phyloP scores from a whole-genome alignment of 192 early-diverging fungal species.

The Phlyctochytrium arcticum region DNA sequence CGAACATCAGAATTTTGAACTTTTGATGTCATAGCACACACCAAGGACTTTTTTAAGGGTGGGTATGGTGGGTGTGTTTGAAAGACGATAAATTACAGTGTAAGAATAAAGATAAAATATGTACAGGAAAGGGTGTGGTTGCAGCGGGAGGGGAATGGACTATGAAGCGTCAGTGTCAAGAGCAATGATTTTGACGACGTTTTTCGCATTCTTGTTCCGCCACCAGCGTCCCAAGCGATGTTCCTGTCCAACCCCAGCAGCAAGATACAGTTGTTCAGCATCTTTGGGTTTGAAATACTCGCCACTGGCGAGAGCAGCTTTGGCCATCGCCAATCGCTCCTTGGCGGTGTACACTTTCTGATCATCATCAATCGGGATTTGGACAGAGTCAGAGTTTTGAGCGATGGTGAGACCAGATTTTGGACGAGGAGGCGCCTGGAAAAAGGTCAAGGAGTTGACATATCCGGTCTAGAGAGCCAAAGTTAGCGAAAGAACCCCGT shows the following conservation, averaged over 20 bases:
- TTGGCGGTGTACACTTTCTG: neutral
- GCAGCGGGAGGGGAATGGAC: too few relatives aligned
- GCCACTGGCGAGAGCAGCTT: neutral
- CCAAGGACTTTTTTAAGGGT: too few relatives aligned
- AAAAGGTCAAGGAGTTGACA: conserved; percentile 51
- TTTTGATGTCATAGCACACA: too few relatives aligned
- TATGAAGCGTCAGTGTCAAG: too few relatives aligned
- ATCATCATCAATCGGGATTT: too few relatives aligned
- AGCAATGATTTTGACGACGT: conserved; percentile 67
- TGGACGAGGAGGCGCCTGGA: conserved; percentile 40
- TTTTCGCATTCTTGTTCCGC: conserved; percentile 71
- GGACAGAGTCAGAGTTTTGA: too few relatives aligned
- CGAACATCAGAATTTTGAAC: too few relatives aligned
- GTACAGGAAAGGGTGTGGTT: too few relatives aligned
- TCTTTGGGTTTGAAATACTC: neutral
- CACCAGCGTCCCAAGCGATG: conserved; percentile 88
- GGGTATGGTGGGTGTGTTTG: too few relatives aligned
- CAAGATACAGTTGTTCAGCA: conserved; percentile 46
- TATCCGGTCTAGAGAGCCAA: conserved; percentile 38
- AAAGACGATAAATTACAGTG: too few relatives aligned
- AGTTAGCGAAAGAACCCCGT: neutral
- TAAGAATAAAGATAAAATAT: too few relatives aligned
- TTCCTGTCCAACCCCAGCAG: conserved; percentile 82
- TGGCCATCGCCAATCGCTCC: conserved; percentile 6
- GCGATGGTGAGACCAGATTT: neutral